A percentile compares a stretch with the other conserved stretches of the same genome.
These are phyloP conservation scores for Oxytropis ochrocephala DNA, from an alignment of 306 rosid species.

Conservation along the genomic window DNA sequence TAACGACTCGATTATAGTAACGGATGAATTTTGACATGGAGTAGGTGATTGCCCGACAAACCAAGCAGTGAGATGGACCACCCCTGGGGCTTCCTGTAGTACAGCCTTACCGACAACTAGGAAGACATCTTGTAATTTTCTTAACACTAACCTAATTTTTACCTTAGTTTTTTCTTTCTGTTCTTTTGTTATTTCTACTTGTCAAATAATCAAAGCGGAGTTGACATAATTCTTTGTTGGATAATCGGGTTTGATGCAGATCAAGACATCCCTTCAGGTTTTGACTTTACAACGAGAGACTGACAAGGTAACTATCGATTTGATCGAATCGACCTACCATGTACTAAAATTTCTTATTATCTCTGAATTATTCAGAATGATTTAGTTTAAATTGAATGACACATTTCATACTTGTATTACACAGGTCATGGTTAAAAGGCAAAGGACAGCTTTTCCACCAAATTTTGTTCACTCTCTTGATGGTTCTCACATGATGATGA, in stretches of 20 bases:
- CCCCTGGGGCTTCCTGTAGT: conserved; percentile 98
- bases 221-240: background rate
- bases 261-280: conserved; percentile 88
- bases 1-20: background rate
- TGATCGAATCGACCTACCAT: background rate
- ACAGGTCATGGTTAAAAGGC: conserved; percentile 80
- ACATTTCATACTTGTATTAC: background rate
- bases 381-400: background rate
- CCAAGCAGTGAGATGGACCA: conserved; percentile 77
- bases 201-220: background rate
- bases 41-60: conserved; percentile 88
- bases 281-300: conserved; percentile 81
- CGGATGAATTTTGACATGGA: conserved; percentile 14
- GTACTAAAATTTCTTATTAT: background rate
- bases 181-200: background rate
- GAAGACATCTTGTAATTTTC: conserved; percentile 79
- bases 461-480: conserved; percentile 99
- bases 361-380: background rate
- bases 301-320: conserved; percentile 56
- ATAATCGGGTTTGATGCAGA: conserved; percentile 45
- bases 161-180: background rate
- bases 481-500: conserved; percentile 99
- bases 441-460: conserved; percentile 94
- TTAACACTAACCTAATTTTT: background rate
- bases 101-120: conserved; percentile 81